Evolutionary conservation across 495 filamentous ascomycete genomes (phyloP).

Genomic region (Platismatia glauca): DNA sequence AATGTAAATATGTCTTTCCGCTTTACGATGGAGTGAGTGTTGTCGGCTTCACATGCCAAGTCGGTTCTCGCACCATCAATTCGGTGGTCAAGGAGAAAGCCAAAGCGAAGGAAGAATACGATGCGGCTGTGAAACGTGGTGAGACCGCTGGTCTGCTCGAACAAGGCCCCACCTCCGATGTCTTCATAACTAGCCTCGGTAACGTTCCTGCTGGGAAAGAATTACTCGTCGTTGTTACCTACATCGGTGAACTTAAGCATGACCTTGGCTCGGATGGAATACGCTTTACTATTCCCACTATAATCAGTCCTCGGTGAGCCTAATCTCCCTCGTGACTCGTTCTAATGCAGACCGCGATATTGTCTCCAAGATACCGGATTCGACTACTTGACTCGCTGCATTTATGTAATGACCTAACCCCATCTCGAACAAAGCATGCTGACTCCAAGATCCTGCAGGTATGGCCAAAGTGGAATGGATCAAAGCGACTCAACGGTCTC

Average conservation of each 20-base stretch:
- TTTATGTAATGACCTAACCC: not conserved
- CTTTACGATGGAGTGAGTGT: slow-evolving; percentile 60
- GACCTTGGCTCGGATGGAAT: slow-evolving; percentile 53
- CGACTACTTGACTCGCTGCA: not conserved
- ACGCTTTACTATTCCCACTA: slow-evolving; percentile 55
- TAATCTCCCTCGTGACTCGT: not conserved
- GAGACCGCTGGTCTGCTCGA: slow-evolving; percentile 54
- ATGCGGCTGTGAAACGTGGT: slow-evolving; percentile 46
- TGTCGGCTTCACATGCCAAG: slow-evolving; percentile 49
- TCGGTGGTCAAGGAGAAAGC: slow-evolving; percentile 55
- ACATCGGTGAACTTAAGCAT: slow-evolving; percentile 59
- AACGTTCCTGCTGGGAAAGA: slow-evolving; percentile 49
- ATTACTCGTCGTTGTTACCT: slow-evolving; percentile 51
- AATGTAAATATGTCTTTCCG: slow-evolving; percentile 57
- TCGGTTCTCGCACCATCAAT: slow-evolving; percentile 41
- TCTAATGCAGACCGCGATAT: not conserved
- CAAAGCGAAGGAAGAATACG: slow-evolving; percentile 45
- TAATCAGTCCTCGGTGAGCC: slow-evolving; percentile 47
- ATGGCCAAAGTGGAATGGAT: slow-evolving; percentile 34
- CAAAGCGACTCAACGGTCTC: not conserved
- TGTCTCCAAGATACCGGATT: not conserved
- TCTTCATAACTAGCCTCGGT: slow-evolving; percentile 55
- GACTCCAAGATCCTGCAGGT: not conserved
- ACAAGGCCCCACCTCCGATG: slow-evolving; percentile 49
- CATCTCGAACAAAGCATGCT: not conserved